Conservation (phyloP, 768 basidiomycete genomes). For the Coprinopsis cinerea region DNA sequence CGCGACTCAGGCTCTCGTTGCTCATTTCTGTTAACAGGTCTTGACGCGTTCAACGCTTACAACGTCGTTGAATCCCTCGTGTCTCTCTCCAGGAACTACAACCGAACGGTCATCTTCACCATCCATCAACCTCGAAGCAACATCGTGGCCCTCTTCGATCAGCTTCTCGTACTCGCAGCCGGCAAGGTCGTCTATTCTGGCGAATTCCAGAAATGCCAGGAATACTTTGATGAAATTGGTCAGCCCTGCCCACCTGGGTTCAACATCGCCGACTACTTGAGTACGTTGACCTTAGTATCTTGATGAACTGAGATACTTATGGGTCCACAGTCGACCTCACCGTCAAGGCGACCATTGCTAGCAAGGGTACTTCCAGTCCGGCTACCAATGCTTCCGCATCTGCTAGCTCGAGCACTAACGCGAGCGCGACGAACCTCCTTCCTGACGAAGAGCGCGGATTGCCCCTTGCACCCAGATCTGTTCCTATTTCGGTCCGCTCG, state of each 20-base stretch:
- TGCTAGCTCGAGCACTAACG: conserved; percentile 34
- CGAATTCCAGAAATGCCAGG: conserved; percentile 65
- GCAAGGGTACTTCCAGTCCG: conserved; percentile 31
- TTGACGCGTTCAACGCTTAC: conserved; percentile 93
- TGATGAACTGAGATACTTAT: not conserved
- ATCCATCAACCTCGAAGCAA: conserved; percentile 98
- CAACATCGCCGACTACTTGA: conserved; percentile 95
- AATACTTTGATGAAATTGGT: conserved; percentile 75
- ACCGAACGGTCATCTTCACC: conserved; percentile 93
- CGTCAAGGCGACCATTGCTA: conserved; percentile 46
- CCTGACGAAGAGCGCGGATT: conserved; percentile 71
- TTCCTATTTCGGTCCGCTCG: conserved; percentile 35
- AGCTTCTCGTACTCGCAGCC: conserved; percentile 76
- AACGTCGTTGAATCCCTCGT: conserved; percentile 90
- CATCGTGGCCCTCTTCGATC: conserved; percentile 94
- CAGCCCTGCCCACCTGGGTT: conserved; percentile 88
- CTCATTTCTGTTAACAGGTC: conserved; percentile 38
- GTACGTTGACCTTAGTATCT: conserved; percentile 40
- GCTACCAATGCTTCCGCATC: conserved; percentile 27
- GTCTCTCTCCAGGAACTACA: conserved; percentile 80
- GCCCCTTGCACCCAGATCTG: conserved; percentile 19
- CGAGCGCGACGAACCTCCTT: conserved; percentile 26
- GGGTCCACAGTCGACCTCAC: conserved; percentile 59
- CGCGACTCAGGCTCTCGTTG: not conserved
- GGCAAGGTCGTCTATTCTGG: conserved; percentile 87